Conservation (phyloP, 441 rosid species). For the Viola pubescens region DNA sequence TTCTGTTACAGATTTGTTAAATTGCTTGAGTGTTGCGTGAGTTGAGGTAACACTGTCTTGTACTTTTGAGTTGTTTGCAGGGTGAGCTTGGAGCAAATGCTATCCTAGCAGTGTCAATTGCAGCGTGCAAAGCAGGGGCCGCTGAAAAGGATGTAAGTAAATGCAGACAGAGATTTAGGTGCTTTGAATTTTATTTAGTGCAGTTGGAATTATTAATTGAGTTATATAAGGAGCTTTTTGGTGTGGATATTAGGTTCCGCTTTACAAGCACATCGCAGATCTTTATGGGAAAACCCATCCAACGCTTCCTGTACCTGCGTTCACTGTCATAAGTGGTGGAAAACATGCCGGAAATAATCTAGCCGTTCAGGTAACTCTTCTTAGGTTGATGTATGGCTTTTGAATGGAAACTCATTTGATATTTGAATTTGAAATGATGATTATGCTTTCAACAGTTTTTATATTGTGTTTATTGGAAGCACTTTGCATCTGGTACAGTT, state of each 20-base stretch:
- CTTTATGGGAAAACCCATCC: conserved; percentile 59
- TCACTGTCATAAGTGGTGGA: conserved; percentile 92
- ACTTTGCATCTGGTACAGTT: background rate
- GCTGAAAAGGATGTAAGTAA: conserved; percentile 78
- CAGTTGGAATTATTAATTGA: background rate
- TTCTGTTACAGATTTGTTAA: background rate
- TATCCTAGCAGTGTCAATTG: conserved; percentile 85
- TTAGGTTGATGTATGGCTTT: background rate
- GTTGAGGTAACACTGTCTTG: conserved; percentile 10
- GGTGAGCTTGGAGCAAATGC: conserved; percentile 92
- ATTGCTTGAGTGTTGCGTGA: background rate
- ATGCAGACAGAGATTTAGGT: conserved; percentile 4
- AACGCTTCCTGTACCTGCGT: conserved; percentile 88
- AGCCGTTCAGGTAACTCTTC: conserved; percentile 62
- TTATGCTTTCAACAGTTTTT: background rate
- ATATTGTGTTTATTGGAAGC: background rate
- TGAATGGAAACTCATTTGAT: too few relatives aligned
- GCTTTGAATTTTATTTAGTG: background rate
- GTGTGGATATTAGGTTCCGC: conserved; percentile 59
- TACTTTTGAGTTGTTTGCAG: conserved; percentile 31
- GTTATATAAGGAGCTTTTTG: conserved; percentile 10
- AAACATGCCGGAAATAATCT: conserved; percentile 76
- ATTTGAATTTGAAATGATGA: too few relatives aligned
- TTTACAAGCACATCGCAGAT: conserved; percentile 83
- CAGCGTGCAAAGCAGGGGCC: conserved; percentile 99